Conservation (phyloP, 495 filamentous ascomycete genomes). For the Aspergillus incahuasiensis region DNA sequence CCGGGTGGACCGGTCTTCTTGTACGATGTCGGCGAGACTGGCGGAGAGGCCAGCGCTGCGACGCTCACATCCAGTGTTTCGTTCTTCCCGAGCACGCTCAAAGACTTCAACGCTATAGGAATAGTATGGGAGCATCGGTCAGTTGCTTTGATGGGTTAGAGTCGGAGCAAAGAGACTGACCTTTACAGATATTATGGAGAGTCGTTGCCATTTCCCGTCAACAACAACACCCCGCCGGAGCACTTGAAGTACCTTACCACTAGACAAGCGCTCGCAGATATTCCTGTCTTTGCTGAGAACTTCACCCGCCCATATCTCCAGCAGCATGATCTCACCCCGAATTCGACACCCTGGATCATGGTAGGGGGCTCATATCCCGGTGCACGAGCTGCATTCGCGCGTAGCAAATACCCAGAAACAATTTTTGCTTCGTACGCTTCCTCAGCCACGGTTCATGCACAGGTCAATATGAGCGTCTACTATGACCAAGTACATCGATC, state of each 20-base stretch:
- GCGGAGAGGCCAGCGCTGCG: constrained; percentile 25
- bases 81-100: constrained; percentile 40
- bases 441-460: constrained; percentile 52
- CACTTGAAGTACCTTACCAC: constrained; percentile 46
- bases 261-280: constrained; percentile 49
- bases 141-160: not conserved
- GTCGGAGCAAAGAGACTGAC: constrained; percentile 4
- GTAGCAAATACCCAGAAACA: constrained; percentile 53
- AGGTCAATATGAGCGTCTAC: constrained; percentile 52
- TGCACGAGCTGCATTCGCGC: constrained; percentile 50
- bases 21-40: constrained; percentile 47
- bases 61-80: constrained; percentile 36
- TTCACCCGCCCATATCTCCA: constrained; percentile 37
- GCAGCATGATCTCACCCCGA: constrained; percentile 38
- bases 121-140: constrained; percentile 58
- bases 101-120: constrained; percentile 47
- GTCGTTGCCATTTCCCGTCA: constrained; percentile 45
- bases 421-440: constrained; percentile 53
- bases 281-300: constrained; percentile 47
- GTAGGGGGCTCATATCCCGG: constrained; percentile 57
- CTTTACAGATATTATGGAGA: constrained; percentile 46
- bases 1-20: constrained; percentile 51
- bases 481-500: constrained; percentile 52
- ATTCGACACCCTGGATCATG: constrained; percentile 53
- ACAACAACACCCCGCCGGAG: constrained; percentile 40